Evolutionary conservation across 1,284 basidiomycete genomes (phyloP), one percentile per base, ranked within the genome.

Genomic region (Leccinum insigne): DNA sequence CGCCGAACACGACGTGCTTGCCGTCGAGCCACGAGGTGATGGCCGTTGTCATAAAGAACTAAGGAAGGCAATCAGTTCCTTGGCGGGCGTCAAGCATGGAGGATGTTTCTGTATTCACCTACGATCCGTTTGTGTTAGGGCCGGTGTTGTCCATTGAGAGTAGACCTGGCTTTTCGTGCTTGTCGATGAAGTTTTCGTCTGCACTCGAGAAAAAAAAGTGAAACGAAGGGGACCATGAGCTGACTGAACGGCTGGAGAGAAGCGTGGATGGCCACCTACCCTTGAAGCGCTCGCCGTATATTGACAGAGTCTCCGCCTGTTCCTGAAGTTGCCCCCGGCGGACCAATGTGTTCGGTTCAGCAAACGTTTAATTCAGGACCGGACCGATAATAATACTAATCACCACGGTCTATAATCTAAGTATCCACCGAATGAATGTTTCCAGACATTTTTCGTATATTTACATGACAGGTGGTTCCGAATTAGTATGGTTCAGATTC

Each of bases 61-160:
- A 70, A 13, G 47, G 16, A 9, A 44, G 21, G 16, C 29, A 10
- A 44, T 64, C 10, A 66, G 29, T 49, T 59, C 44, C 44, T 18
- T 54, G 3, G 6, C 13, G 21, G 10, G 44, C 9, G 14, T 32
- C 23, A 8, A 52, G 26, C n/a, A 38, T 26, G 26, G 63, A 42
- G 9, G 62, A 49, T 14, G 16, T 1, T n/a, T 38, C 38, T 14
- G 65, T 8, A 32, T 78, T 63, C 67, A 85, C 86, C 76, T 90
- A 90, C 2, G 89, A 91, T 29, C 91, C 91, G 68, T 92, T 92
- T 13, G 90, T 90, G 77, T 91, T 83, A 2, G 79, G 75, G 52
- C 90, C 91, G 3, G 89, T 88, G 70, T 93, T 92, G 9, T 96
- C 96, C 96, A 98, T 98, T 38, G 93, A 95, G 58, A 99, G 86